A percentile compares a stretch with the other conserved stretches of the same genome.
Conservation (phyloP, 2,329 filamentous ascomycete genomes). For the Ascocoryne sarcoides region DNA sequence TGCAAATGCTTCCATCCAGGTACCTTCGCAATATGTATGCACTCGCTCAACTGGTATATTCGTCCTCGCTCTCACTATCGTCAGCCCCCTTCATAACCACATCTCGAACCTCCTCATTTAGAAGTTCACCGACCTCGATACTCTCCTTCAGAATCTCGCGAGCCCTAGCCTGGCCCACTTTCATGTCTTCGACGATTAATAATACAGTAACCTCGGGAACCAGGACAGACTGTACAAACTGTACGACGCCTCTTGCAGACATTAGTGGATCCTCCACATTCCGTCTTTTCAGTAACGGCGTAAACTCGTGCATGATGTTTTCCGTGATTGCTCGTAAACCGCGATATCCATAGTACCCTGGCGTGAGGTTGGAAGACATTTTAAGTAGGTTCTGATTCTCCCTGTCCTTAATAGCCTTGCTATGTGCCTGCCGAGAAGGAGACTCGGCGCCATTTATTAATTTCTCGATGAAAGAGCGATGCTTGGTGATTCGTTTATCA, state of each 20-base stretch:
- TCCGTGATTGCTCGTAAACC: constrained; percentile 67
- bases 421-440: constrained; percentile 51
- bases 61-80: constrained; percentile 23
- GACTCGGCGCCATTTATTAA: constrained; percentile 50
- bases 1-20: no score
- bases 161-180: constrained; percentile 34
- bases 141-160: constrained; percentile 20
- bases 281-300: constrained; percentile 48
- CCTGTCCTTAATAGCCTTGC: constrained; percentile 45
- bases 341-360: constrained; percentile 76
- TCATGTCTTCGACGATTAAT: constrained; percentile 52
- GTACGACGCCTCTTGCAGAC: constrained; percentile 54
- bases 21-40: no score
- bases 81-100: constrained; percentile 48
- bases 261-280: constrained; percentile 58
- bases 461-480: constrained; percentile 45
- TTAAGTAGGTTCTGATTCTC: constrained; percentile 51
- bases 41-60: no score
- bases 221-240: constrained; percentile 65
- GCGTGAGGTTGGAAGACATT: constrained; percentile 44
- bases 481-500: constrained; percentile 45
- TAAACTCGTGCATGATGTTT: constrained; percentile 53
- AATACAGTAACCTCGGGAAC: constrained; percentile 59
- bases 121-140: constrained; percentile 30
- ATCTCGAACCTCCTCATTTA: constrained; percentile 44